phyloP scores from a whole-genome alignment of 805 yeast species.

The Candida ficus region DNA sequence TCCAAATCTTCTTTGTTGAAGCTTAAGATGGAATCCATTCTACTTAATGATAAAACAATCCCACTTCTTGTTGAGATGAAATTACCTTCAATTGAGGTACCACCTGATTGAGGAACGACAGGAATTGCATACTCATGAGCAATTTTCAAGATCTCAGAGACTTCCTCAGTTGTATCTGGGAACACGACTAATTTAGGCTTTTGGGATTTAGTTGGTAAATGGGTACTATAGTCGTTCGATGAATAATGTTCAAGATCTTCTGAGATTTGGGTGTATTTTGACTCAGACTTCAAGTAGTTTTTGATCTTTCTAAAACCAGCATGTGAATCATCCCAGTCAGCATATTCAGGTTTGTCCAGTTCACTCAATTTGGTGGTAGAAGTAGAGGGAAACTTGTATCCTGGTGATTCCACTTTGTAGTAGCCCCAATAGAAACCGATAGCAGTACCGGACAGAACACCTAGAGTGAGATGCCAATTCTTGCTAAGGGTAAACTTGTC shows the following conservation, averaged over 20 bases:
- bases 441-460: slow-evolving; percentile 9
- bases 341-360: slow-evolving; percentile 14
- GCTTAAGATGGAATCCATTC: slow-evolving; percentile 53
- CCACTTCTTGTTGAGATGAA: slow-evolving; percentile 57
- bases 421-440: slow-evolving; percentile 14
- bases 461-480: slow-evolving; percentile 5
- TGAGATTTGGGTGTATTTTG: slow-evolving; percentile 24
- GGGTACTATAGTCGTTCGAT: slow-evolving; percentile 45
- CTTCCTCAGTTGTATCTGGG: slow-evolving; percentile 53
- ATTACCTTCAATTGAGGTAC: slow-evolving; percentile 65
- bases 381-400: slow-evolving; percentile 13
- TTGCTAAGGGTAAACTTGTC: slow-evolving; percentile 1
- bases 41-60: slow-evolving; percentile 50
- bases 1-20: slow-evolving; percentile 64
- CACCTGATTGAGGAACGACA: slow-evolving; percentile 60
- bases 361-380: slow-evolving; percentile 18
- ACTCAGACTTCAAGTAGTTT: slow-evolving; percentile 6
- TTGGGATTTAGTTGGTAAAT: slow-evolving; percentile 41
- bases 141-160: slow-evolving; percentile 47
- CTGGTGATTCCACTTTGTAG: slow-evolving; percentile 11
- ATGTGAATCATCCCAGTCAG: slow-evolving; percentile 8
- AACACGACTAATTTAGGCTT: slow-evolving; percentile 36
- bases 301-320: slow-evolving; percentile 14
- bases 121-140: slow-evolving; percentile 52
- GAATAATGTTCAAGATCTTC: slow-evolving; percentile 39